A percentile compares a stretch with the other conserved stretches of the same genome.
These are phyloP conservation scores for Candida xiaguanensis DNA, from an alignment of 805 yeast species.

Conservation along the genomic window DNA sequence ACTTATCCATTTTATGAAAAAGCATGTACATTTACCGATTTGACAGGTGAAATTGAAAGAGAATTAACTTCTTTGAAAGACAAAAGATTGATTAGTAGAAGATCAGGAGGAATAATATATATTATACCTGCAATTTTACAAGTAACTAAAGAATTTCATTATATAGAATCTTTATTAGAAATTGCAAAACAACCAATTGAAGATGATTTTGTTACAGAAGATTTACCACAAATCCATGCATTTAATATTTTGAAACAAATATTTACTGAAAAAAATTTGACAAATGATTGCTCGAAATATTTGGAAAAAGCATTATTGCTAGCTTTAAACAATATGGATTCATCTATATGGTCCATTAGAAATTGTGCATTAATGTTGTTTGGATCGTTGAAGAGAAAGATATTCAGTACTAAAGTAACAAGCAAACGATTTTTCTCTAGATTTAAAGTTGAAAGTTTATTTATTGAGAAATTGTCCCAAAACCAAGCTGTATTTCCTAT, in stretches of 20 bases:
- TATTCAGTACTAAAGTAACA: conserved; percentile 56
- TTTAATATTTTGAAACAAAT: conserved; percentile 78
- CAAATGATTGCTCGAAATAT: conserved; percentile 47
- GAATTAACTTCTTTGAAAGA: conserved; percentile 2
- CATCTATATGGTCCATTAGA: conserved; percentile 78
- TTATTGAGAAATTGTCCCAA: conserved; percentile 40
- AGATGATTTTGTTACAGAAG: conserved; percentile 51
- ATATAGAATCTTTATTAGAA: conserved; percentile 44
- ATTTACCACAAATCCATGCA: conserved; percentile 91
- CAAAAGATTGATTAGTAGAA: conserved; percentile 61
- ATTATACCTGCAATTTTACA: conserved; percentile 60
- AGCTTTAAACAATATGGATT: conserved; percentile 60
- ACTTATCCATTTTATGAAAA: conserved; percentile 72
- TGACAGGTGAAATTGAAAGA: conserved; percentile 49
- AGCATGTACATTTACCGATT: conserved; percentile 33
- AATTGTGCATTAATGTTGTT: conserved; percentile 94
- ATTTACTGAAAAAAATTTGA: conserved; percentile 66
- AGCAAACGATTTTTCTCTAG: conserved; percentile 71
- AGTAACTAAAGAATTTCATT: conserved; percentile 23
- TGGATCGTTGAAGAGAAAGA: conserved; percentile 73
- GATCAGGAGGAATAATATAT: conserved; percentile 91
- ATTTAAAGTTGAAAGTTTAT: conserved; percentile 49
- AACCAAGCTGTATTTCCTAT: conserved; percentile 68
- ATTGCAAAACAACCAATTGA: conserved; percentile 53
- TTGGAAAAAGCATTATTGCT: conserved; percentile 57